Conservation (phyloP, 352 stramenopile species). For the Pythium phragmitis region DNA sequence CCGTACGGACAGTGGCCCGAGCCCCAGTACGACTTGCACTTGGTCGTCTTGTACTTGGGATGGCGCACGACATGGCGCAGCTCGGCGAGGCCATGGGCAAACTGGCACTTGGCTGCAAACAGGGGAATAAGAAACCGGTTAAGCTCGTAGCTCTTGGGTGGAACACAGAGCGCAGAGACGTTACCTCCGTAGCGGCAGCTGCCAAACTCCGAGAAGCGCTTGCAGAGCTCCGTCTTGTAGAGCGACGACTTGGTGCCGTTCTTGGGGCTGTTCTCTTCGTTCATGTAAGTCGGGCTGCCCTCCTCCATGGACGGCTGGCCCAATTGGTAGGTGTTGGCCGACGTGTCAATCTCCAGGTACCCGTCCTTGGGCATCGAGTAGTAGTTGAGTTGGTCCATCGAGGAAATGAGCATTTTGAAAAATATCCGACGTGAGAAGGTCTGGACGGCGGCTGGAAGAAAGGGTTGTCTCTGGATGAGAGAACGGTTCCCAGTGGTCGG, state of each 20-base stretch:
- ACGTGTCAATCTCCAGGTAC: slow-evolving; percentile 68
- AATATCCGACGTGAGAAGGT: neutral
- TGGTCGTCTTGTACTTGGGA: slow-evolving; percentile 91
- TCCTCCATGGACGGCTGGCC: slow-evolving; percentile 25
- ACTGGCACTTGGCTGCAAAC: slow-evolving; percentile 78
- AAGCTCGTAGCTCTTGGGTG: neutral
- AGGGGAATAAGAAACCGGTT: neutral
- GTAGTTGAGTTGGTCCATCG: slow-evolving; percentile 83
- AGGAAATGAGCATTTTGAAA: slow-evolving; percentile 66
- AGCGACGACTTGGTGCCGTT: slow-evolving; percentile 84
- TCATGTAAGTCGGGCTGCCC: slow-evolving; percentile 53
- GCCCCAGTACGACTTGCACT: slow-evolving; percentile 91
- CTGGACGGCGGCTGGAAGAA: slow-evolving; percentile 17
- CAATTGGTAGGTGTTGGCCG: slow-evolving; percentile 24
- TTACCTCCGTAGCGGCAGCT: slow-evolving; percentile 84
- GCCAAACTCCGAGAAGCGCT: slow-evolving; percentile 85
- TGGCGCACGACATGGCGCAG: slow-evolving; percentile 83
- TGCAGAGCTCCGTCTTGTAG: slow-evolving; percentile 89
- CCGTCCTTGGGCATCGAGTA: slow-evolving; percentile 78
- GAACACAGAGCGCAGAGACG: neutral
- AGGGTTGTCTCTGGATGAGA: neutral
- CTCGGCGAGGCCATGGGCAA: slow-evolving; percentile 79
- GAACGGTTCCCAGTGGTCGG: slow-evolving; percentile 4
- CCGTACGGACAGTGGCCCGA: slow-evolving; percentile 87
- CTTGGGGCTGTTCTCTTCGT: slow-evolving; percentile 82